phyloP scores from a whole-genome alignment of 2,329 filamentous ascomycete species.

The Hortaea werneckii region DNA sequence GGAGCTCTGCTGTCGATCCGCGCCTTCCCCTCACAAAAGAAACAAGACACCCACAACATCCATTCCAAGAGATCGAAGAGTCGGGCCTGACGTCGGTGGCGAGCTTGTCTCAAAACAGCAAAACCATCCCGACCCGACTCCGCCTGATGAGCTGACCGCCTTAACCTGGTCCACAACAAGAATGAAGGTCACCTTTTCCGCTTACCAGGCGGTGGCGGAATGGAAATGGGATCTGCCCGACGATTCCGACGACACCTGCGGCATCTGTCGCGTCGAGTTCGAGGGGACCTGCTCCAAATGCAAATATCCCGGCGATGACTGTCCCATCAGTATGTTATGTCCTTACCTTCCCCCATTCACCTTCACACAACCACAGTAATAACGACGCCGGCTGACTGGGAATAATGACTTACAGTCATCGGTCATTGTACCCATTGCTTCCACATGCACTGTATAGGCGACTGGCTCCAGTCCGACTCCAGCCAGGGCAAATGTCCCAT shows the following conservation, averaged over 20 bases:
- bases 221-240: conserved; percentile 98
- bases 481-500: conserved; percentile 93
- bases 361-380: too few species aligned
- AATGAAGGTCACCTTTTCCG: conserved; percentile 93
- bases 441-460: conserved; percentile 94
- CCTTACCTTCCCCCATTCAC: too few species aligned
- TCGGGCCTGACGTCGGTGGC: too few species aligned
- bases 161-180: background rate
- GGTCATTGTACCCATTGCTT: conserved; percentile 97
- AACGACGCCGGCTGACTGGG: background rate
- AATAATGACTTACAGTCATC: conserved; percentile 51
- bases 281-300: conserved; percentile 96
- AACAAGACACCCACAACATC: too few species aligned
- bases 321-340: conserved; percentile 77
- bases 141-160: too few species aligned
- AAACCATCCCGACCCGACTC: too few species aligned
- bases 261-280: conserved; percentile 96
- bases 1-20: too few species aligned
- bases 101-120: too few species aligned
- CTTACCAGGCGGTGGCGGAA: conserved; percentile 88
- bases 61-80: too few species aligned
- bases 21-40: too few species aligned
- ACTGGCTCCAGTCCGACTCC: conserved; percentile 92
- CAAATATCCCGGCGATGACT: conserved; percentile 96
- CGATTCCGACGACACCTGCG: conserved; percentile 74